These are phyloP conservation scores for Penicillium waksmanii DNA, from an alignment of 495 filamentous ascomycete genomes.

Conservation along the genomic window DNA sequence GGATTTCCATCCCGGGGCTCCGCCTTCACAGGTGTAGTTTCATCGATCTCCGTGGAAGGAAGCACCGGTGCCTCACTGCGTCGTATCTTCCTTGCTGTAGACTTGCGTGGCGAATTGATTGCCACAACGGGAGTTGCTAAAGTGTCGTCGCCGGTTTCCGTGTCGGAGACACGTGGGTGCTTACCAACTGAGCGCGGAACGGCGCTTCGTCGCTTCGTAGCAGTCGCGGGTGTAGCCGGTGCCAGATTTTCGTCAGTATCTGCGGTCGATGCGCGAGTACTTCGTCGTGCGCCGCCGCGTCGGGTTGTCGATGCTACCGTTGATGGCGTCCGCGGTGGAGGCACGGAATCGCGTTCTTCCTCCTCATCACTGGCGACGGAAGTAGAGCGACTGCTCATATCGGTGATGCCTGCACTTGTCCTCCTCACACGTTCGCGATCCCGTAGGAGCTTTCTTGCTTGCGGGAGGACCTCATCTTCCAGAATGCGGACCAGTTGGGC, in stretches of 20 bases:
- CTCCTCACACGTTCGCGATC: conserved; percentile 75
- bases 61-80: conserved; percentile 54
- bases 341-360: conserved; percentile 48
- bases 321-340: conserved; percentile 51
- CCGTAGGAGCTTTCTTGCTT: conserved; percentile 73
- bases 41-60: conserved; percentile 46
- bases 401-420: conserved; percentile 81
- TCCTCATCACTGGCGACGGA: conserved; percentile 52
- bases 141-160: conserved; percentile 47
- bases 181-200: conserved; percentile 50
- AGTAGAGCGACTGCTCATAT: conserved; percentile 65
- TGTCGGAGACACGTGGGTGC: conserved; percentile 57
- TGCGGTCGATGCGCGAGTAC: conserved; percentile 39
- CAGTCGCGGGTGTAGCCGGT: conserved; percentile 36
- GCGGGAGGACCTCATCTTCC: conserved; percentile 75
- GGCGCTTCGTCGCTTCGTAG: conserved; percentile 35
- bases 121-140: conserved; percentile 39
- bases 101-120: conserved; percentile 41
- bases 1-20: conserved; percentile 54
- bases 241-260: conserved; percentile 39
- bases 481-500: conserved; percentile 82
- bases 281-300: conserved; percentile 45
- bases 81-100: conserved; percentile 53
- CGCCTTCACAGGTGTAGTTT: conserved; percentile 41
- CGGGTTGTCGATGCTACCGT: conserved; percentile 45